These are phyloP conservation scores for Umbelopsis sp. DNA, from an alignment of 192 early-diverging fungal genomes.

Conservation along the genomic window DNA sequence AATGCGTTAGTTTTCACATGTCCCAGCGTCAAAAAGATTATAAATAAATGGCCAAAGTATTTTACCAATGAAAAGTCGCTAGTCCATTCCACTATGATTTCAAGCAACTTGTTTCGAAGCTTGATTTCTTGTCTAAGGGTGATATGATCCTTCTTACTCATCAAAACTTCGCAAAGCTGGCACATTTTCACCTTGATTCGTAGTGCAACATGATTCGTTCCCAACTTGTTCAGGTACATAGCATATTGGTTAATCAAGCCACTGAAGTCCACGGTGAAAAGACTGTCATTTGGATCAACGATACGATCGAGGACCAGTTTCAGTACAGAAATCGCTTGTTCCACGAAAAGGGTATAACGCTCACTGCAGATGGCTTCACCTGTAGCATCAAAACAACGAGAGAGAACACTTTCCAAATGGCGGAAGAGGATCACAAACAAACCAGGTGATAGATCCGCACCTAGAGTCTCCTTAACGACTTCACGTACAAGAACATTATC, in stretches of 20 bases:
- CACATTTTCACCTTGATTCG: constrained; percentile 79
- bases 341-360: constrained; percentile 73
- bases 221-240: constrained; percentile 70
- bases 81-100: constrained; percentile 79
- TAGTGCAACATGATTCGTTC: constrained; percentile 51
- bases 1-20: not conserved
- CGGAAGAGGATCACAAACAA: constrained; percentile 69
- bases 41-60: no score
- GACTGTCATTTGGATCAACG: constrained; percentile 54
- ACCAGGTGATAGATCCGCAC: constrained; percentile 69
- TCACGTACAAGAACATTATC: constrained; percentile 79
- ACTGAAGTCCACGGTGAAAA: constrained; percentile 71
- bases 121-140: constrained; percentile 72
- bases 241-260: constrained; percentile 66
- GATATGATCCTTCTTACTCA: constrained; percentile 74
- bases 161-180: constrained; percentile 71
- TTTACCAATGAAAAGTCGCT: constrained; percentile 65
- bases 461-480: constrained; percentile 77
- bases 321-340: constrained; percentile 72
- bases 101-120: constrained; percentile 71
- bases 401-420: constrained; percentile 60
- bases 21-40: not conserved
- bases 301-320: constrained; percentile 76
- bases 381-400: constrained; percentile 63
- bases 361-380: constrained; percentile 48